Conservation (phyloP, 2,329 filamentous ascomycete species). For the Exophiala lecanii-corni region DNA sequence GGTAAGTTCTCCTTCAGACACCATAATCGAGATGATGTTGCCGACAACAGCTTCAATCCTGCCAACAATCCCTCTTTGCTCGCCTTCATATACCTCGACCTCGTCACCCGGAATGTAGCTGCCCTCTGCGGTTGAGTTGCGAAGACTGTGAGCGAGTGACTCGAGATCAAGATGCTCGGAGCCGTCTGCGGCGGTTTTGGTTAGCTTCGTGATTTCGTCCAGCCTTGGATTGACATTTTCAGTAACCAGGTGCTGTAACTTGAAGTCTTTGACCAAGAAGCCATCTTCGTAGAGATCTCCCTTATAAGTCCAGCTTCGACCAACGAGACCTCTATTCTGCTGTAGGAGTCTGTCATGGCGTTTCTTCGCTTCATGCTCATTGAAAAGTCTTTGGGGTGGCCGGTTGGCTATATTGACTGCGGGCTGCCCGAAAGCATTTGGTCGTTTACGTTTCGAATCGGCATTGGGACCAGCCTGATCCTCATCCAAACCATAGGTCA, state of each 20-base stretch:
- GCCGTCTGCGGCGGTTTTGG: conserved; percentile 81
- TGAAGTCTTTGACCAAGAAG: conserved; percentile 90
- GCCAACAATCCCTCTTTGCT: conserved; percentile 87
- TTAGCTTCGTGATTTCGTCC: conserved; percentile 94
- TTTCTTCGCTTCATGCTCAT: conserved; percentile 87
- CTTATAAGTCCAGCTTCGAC: conserved; percentile 77
- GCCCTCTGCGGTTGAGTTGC: conserved; percentile 73
- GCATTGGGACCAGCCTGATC: conserved; percentile 51
- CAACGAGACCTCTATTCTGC: conserved; percentile 46
- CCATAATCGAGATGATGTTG: conserved; percentile 85
- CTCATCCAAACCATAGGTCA: conserved; percentile 87
- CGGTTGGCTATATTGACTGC: conserved; percentile 54
- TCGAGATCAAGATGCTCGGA: conserved; percentile 90
- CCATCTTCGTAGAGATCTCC: conserved; percentile 88
- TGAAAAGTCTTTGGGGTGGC: conserved; percentile 87
- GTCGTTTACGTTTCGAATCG: conserved; percentile 74
- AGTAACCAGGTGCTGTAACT: conserved; percentile 76
- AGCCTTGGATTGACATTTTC: conserved; percentile 89
- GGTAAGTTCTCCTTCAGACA: conserved; percentile 73
- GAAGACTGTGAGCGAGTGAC: conserved; percentile 82
- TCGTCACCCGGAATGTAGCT: conserved; percentile 88
- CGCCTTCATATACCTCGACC: conserved; percentile 94
- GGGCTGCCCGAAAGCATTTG: conserved; percentile 44
- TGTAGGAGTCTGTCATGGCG: conserved; percentile 64
- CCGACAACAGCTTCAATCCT: conserved; percentile 80